Conservation (phyloP, 768 basidiomycete species). For the Suillus bovinus region DNA sequence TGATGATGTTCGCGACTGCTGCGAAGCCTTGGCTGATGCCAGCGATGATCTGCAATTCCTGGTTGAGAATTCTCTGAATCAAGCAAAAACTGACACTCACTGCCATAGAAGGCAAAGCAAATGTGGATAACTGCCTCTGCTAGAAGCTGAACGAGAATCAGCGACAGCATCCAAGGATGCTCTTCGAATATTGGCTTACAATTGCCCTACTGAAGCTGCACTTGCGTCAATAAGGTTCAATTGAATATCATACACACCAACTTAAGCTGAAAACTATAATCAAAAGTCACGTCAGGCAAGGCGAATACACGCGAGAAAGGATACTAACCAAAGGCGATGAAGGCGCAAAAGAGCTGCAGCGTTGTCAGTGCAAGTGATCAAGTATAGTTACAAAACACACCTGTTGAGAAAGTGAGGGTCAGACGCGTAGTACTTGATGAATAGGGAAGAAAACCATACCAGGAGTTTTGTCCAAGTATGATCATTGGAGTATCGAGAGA, state of each 20-base stretch:
- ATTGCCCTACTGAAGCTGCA: too few relatives aligned
- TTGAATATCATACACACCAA: too few relatives aligned
- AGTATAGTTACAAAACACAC: too few relatives aligned
- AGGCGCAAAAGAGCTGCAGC: conserved; percentile 19
- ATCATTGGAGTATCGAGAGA: conserved; percentile 27
- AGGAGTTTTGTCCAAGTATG: conserved; percentile 18
- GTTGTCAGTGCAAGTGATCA: not conserved
- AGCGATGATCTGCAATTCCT: too few relatives aligned
- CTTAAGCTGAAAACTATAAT: too few relatives aligned
- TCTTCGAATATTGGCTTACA: too few relatives aligned
- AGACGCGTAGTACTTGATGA: too few relatives aligned
- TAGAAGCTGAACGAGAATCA: too few relatives aligned
- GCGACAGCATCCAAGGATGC: too few relatives aligned
- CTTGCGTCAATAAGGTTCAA: too few relatives aligned
- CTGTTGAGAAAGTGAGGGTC: conserved; percentile 12
- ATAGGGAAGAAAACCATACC: conserved; percentile 15
- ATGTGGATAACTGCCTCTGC: conserved; percentile 23
- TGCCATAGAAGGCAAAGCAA: conserved; percentile 20
- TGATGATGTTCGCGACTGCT: conserved; percentile 14
- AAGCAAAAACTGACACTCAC: conserved; percentile 15
- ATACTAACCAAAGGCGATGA: conserved; percentile 23
- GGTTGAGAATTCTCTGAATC: not conserved
- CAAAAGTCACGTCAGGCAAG: too few relatives aligned
- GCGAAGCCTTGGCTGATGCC: conserved; percentile 15
- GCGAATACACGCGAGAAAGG: not conserved